Evolutionary conservation across 2,329 filamentous ascomycete species (phyloP).

Genomic region (Truncatella angustata): DNA sequence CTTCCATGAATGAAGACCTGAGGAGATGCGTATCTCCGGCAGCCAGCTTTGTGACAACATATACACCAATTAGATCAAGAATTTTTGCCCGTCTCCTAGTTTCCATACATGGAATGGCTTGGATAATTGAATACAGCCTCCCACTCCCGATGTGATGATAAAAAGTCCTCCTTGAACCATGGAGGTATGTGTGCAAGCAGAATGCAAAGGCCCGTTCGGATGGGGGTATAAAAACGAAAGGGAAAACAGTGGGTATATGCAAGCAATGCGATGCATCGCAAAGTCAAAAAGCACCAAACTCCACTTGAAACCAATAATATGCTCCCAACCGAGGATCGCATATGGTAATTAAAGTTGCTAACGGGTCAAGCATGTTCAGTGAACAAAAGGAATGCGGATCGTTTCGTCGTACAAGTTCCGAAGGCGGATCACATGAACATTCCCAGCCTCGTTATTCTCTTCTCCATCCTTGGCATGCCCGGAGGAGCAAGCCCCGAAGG

Average conservation of each 20-base stretch:
- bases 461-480: constrained; percentile 58
- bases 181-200: background rate
- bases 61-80: too few relatives aligned
- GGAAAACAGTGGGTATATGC: constrained; percentile 9
- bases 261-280: background rate
- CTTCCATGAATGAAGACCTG: too few relatives aligned
- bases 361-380: background rate
- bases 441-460: constrained; percentile 59
- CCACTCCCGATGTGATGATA: background rate
- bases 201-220: background rate
- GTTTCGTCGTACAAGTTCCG: background rate
- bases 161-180: background rate
- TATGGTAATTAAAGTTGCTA: background rate
- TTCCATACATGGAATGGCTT: background rate
- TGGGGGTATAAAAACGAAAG: constrained; percentile 7
- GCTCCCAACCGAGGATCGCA: background rate
- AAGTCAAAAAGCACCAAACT: constrained; percentile 3
- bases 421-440: constrained; percentile 44
- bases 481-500: constrained; percentile 31
- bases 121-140: too few relatives aligned
- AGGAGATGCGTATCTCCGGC: too few relatives aligned
- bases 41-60: too few relatives aligned
- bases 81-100: background rate
- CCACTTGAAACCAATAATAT: background rate
- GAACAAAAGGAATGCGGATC: constrained; percentile 1